phyloP scores from a whole-genome alignment of 345 rosid genomes.

The Arabis hirsuta region DNA sequence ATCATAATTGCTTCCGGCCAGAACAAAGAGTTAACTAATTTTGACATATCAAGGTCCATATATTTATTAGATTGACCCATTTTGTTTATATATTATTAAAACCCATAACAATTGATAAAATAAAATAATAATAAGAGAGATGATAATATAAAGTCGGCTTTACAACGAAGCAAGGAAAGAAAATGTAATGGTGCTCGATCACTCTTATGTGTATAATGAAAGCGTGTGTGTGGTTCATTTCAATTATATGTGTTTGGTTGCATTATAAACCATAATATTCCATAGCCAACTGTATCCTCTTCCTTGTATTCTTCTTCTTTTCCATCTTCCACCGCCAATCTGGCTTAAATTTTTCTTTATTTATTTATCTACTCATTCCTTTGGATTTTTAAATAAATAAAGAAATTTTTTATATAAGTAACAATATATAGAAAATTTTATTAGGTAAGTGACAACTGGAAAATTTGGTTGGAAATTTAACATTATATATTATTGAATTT shows the following conservation, averaged over 20 bases:
- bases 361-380: conserved; percentile 31
- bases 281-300: conserved; percentile 64
- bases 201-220: conserved; percentile 37
- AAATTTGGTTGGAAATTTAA: too few species aligned
- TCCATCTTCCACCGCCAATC: conserved; percentile 52
- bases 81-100: conserved; percentile 19
- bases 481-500: too few species aligned
- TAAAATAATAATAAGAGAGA: neutral
- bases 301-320: conserved; percentile 29
- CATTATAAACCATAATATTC: conserved; percentile 53
- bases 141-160: conserved; percentile 42
- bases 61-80: conserved; percentile 41
- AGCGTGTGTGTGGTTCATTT: conserved; percentile 42
- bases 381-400: neutral
- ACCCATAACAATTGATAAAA: neutral
- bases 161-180: conserved; percentile 44
- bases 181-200: conserved; percentile 46
- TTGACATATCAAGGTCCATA: conserved; percentile 37
- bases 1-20: conserved; percentile 24
- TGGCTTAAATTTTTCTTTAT: conserved; percentile 13
- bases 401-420: too few species aligned
- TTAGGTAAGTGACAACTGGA: too few species aligned
- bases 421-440: too few species aligned
- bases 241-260: conserved; percentile 45
- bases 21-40: conserved; percentile 32